Percentiles rank a stretch among this genome's conserved stretches.
phyloP scores from a whole-genome alignment of 495 filamentous ascomycete species.

The Venustampulla echinocandica region DNA sequence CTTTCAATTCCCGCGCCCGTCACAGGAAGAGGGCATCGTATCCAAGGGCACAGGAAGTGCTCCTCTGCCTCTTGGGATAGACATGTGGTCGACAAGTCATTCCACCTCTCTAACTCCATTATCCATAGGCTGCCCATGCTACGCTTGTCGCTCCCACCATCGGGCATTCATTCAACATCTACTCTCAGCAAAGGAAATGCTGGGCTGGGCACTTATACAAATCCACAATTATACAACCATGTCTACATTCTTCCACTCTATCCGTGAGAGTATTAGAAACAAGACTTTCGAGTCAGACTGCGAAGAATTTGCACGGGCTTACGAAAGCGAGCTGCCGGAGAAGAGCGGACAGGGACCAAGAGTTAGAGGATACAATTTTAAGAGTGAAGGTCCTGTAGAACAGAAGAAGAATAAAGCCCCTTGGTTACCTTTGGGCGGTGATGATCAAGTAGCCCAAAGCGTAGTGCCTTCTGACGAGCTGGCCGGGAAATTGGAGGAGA shows the following conservation, averaged over 20 bases:
- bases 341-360: conserved; percentile 72
- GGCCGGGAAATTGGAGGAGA: conserved; percentile 45
- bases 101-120: conserved; percentile 52
- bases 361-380: conserved; percentile 78
- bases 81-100: conserved; percentile 60
- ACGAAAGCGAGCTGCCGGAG: conserved; percentile 60
- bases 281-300: conserved; percentile 56
- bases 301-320: conserved; percentile 47
- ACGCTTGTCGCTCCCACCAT: conserved; percentile 77
- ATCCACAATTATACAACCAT: conserved; percentile 77
- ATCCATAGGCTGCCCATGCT: conserved; percentile 58
- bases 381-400: conserved; percentile 54
- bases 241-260: conserved; percentile 59
- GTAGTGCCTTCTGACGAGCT: conserved; percentile 40
- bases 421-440: conserved; percentile 47
- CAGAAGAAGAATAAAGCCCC: conserved; percentile 58
- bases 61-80: conserved; percentile 52
- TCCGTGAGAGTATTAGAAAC: conserved; percentile 51
- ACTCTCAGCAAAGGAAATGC: conserved; percentile 84
- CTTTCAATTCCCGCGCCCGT: conserved; percentile 57
- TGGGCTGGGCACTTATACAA: conserved; percentile 87
- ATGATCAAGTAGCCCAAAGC: conserved; percentile 29
- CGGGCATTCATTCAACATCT: conserved; percentile 82
- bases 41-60: background rate
- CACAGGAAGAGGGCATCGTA: too few relatives aligned